These are phyloP conservation scores for Hondaea fermentalgiana DNA, from an alignment of 108 stramenopile species.

Conservation along the genomic window DNA sequence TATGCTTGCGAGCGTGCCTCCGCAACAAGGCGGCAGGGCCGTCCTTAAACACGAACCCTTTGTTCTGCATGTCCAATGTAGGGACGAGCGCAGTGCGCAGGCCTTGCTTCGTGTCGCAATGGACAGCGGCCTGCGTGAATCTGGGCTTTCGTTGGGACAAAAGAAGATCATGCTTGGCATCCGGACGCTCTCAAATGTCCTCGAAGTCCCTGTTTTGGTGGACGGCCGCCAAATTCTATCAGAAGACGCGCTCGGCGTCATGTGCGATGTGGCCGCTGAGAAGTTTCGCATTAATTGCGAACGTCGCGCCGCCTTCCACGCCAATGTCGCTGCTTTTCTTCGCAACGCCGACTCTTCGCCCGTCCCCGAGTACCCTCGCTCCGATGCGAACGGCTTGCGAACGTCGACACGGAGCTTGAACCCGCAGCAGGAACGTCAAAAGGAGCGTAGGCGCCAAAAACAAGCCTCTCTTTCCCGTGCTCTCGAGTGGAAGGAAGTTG, in stretches of 20 bases:
- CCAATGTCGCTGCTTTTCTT: background rate
- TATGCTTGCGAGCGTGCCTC: background rate
- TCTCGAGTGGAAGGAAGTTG: background rate
- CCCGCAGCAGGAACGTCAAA: background rate
- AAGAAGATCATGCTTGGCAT: constrained; percentile 23
- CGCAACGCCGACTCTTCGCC: background rate
- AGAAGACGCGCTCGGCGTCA: background rate
- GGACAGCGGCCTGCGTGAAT: constrained; percentile 32
- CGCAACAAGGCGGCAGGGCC: background rate
- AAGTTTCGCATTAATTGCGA: background rate
- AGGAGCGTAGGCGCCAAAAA: background rate
- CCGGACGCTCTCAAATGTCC: constrained; percentile 3
- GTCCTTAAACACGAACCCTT: constrained; percentile 25
- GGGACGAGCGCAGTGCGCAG: background rate
- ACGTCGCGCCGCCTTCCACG: background rate
- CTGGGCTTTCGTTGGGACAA: constrained; percentile 21
- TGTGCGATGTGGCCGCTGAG: background rate
- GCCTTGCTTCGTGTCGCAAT: background rate
- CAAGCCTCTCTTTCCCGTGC: background rate
- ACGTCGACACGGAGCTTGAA: background rate
- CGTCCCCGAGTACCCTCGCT: too few relatives aligned
- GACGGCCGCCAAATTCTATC: background rate
- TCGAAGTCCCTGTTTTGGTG: constrained; percentile 20
- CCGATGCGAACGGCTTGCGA: too few relatives aligned
- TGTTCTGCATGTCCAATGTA: constrained; percentile 29